These are phyloP conservation scores for Sextonia rubra DNA, from an alignment of 164 flowering plant genomes.

Conservation along the genomic window DNA sequence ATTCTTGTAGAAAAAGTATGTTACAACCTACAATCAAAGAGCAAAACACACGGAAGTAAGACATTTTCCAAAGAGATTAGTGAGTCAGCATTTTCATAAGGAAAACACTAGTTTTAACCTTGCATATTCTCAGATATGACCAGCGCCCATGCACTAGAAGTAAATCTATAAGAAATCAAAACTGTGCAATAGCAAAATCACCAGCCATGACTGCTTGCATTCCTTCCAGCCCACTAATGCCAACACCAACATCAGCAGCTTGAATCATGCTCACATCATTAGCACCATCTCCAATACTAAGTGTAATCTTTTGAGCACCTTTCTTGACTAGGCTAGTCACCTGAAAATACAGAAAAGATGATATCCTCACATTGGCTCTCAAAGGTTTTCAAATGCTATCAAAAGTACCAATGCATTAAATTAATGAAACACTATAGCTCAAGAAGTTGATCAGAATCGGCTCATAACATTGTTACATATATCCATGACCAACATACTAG, in stretches of 20 bases:
- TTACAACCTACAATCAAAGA: constrained; percentile 64
- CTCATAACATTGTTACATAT: not conserved
- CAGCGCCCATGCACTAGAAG: constrained; percentile 99
- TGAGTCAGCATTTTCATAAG: not conserved
- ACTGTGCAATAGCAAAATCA: constrained; percentile 98
- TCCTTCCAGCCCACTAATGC: constrained; percentile 95
- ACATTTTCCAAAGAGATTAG: not conserved
- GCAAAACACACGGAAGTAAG: not conserved
- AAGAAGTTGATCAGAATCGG: not conserved
- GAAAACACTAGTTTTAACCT: constrained; percentile 39
- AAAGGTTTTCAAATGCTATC: not conserved
- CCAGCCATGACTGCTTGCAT: constrained; percentile 99
- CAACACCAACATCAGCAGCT: constrained; percentile 97
- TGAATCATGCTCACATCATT: constrained; percentile 99
- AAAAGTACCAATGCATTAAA: not conserved
- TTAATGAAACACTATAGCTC: not conserved
- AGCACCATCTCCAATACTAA: constrained; percentile 98
- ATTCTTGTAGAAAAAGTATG: constrained; percentile 96
- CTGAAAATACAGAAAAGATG: constrained; percentile 27
- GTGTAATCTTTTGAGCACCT: constrained; percentile 86
- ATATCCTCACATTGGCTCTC: not conserved
- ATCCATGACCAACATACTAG: no score
- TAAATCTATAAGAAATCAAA: constrained; percentile 86
- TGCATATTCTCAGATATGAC: constrained; percentile 92
- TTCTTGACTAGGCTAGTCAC: constrained; percentile 93